A percentile compares a stretch with the other conserved stretches of the same genome.
phyloP scores from a whole-genome alignment of 1,284 basidiomycete species.

The Cystobasidium slooffiae region DNA sequence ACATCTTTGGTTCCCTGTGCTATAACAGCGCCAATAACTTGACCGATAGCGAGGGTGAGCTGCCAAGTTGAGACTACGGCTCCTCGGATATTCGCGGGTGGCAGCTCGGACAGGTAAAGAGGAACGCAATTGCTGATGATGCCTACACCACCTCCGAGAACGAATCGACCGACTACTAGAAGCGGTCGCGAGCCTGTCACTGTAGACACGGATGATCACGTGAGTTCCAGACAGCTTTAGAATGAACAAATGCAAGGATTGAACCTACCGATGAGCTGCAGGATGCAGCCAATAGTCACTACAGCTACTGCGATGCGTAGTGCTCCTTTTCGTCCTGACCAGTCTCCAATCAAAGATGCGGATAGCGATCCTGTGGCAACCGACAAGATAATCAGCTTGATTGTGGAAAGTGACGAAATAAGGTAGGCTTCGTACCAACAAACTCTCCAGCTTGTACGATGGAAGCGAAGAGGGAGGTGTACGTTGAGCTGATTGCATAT shows the following conservation, averaged over 20 bases:
- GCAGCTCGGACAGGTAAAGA: slow-evolving; percentile 59
- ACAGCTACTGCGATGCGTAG: slow-evolving; percentile 55
- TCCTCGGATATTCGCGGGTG: slow-evolving; percentile 56
- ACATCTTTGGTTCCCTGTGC: slow-evolving; percentile 55
- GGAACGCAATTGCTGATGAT: slow-evolving; percentile 50
- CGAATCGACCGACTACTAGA: slow-evolving; percentile 58
- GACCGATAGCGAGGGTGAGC: slow-evolving; percentile 60
- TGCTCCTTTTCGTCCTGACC: slow-evolving; percentile 58
- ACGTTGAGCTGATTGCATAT: slow-evolving; percentile 50
- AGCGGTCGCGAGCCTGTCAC: slow-evolving; percentile 53
- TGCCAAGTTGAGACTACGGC: slow-evolving; percentile 59
- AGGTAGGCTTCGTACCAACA: slow-evolving; percentile 58
- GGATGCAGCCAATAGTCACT: slow-evolving; percentile 57
- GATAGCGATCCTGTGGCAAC: slow-evolving; percentile 55
- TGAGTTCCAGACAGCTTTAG: neutral
- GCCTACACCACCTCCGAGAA: slow-evolving; percentile 52
- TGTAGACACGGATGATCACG: neutral
- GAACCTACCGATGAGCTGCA: slow-evolving; percentile 56
- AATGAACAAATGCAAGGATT: neutral
- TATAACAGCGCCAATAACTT: slow-evolving; percentile 59
- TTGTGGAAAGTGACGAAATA: slow-evolving; percentile 39
- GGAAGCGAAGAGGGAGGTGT: slow-evolving; percentile 55
- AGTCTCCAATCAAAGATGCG: slow-evolving; percentile 59
- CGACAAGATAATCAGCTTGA: neutral
- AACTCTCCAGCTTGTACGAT: slow-evolving; percentile 61